Evolutionary conservation across 2,329 filamentous ascomycete genomes (phyloP).

Genomic region (Pyricularia pennisetigena): DNA sequence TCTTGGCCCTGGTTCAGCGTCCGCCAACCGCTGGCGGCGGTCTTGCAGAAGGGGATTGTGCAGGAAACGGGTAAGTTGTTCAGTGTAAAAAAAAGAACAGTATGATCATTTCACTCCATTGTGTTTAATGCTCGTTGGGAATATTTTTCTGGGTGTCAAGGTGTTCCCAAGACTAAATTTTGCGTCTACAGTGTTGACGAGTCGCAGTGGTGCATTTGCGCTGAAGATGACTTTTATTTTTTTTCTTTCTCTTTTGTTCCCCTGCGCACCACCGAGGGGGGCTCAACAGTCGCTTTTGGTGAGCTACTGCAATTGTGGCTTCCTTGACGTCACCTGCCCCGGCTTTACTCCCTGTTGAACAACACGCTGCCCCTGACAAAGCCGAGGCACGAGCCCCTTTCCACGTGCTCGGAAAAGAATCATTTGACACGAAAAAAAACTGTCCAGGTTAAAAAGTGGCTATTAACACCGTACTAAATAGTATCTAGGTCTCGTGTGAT

Average conservation of each 20-base stretch:
- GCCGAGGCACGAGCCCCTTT: background rate
- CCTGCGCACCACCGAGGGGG: background rate
- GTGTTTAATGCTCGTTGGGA: background rate
- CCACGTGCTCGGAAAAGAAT: background rate
- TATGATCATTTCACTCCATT: background rate
- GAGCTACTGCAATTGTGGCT: background rate
- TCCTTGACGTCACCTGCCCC: background rate
- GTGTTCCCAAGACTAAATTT: background rate
- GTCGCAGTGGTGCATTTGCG: background rate
- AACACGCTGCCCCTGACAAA: background rate
- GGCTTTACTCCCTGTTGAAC: background rate
- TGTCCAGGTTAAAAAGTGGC: background rate
- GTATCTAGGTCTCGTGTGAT: background rate
- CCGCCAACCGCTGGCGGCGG: background rate
- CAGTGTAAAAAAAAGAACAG: background rate
- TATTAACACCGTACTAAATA: background rate
- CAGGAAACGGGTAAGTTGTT: background rate
- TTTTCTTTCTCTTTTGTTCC: background rate
- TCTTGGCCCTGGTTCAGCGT: conserved; percentile 6
- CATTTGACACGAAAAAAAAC: background rate
- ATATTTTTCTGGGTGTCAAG: background rate
- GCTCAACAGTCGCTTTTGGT: background rate
- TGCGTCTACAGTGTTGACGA: background rate
- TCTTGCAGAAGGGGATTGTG: background rate
- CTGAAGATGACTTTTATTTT: background rate